Percentiles rank a stretch among this genome's conserved stretches.
Conservation (phyloP, 352 stramenopile genomes). For the Pythium biforme region DNA sequence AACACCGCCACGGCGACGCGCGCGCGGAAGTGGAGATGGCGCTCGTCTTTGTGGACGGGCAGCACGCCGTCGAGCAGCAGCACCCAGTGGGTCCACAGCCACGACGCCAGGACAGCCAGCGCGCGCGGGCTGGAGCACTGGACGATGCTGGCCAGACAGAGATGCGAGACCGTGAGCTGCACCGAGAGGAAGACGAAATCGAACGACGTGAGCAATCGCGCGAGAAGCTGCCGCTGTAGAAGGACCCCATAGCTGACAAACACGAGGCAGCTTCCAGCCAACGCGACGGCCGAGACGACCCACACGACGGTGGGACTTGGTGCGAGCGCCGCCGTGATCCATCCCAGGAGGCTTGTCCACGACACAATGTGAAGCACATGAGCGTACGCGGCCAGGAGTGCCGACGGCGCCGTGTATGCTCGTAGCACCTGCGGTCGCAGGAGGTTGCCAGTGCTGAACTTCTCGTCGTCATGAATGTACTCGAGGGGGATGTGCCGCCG, state of each 20-base stretch:
- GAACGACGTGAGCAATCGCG: constrained; percentile 14
- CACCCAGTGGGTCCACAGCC: constrained; percentile 25
- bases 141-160: constrained; percentile 17
- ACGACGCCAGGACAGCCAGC: constrained; percentile 9
- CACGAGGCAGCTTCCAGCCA: background rate
- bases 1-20: constrained; percentile 4
- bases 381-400: background rate
- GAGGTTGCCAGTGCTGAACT: background rate
- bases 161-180: constrained; percentile 11
- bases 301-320: background rate
- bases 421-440: background rate
- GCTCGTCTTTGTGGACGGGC: constrained; percentile 6
- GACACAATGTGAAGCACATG: background rate
- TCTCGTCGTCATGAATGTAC: background rate
- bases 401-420: background rate
- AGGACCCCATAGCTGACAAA: constrained; percentile 3
- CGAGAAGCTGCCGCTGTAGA: constrained; percentile 12
- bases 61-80: constrained; percentile 17
- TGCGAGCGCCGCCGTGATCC: background rate
- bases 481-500: background rate
- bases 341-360: background rate
- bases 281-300: background rate
- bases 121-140: constrained; percentile 6
- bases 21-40: background rate
- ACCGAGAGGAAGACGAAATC: constrained; percentile 20